phyloP scores from a whole-genome alignment of 129 eudicot species.

The Flaveria trinervia region DNA sequence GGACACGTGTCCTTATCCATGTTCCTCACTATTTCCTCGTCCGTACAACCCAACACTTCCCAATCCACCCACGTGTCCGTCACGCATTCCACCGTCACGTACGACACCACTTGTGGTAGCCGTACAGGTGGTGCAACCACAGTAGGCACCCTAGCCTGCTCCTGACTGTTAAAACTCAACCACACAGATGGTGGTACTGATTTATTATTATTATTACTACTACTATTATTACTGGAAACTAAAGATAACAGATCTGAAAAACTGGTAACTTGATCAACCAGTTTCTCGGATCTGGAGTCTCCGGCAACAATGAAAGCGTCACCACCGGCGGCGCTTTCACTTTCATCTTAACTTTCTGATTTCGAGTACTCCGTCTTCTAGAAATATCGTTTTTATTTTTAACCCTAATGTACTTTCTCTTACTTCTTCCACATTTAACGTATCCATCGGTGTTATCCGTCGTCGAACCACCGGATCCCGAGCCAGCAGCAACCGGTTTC shows the following conservation, averaged over 20 bases:
- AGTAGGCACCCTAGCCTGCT: constrained; percentile 3
- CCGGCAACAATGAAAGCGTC: constrained; percentile 72
- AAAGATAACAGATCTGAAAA: constrained; percentile 29
- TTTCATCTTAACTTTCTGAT: constrained; percentile 28
- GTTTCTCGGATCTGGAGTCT: constrained; percentile 56
- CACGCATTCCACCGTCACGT: constrained; percentile 79
- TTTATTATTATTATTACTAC: not conserved
- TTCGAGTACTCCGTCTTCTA: not conserved
- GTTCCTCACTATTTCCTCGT: constrained; percentile 52
- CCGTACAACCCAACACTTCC: constrained; percentile 44
- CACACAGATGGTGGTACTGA: constrained; percentile 32
- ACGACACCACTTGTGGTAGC: constrained; percentile 35
- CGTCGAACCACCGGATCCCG: constrained; percentile 41
- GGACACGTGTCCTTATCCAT: constrained; percentile 88
- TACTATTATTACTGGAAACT: not conserved
- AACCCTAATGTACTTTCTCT: constrained; percentile 52
- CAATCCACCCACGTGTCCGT: constrained; percentile 62
- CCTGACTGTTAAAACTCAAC: constrained; percentile 47
- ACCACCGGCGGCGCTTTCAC: not conserved
- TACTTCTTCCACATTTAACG: constrained; percentile 43
- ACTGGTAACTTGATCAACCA: constrained; percentile 13
- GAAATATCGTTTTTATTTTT: not conserved
- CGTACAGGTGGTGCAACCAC: not conserved
- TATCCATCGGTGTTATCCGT: constrained; percentile 36
- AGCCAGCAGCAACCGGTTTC: constrained; percentile 53